Percentiles rank a stretch among this genome's conserved stretches.
These are phyloP conservation scores for Chloris gayana DNA, from an alignment of 176 grass and related monocot species.

Conservation along the genomic window DNA sequence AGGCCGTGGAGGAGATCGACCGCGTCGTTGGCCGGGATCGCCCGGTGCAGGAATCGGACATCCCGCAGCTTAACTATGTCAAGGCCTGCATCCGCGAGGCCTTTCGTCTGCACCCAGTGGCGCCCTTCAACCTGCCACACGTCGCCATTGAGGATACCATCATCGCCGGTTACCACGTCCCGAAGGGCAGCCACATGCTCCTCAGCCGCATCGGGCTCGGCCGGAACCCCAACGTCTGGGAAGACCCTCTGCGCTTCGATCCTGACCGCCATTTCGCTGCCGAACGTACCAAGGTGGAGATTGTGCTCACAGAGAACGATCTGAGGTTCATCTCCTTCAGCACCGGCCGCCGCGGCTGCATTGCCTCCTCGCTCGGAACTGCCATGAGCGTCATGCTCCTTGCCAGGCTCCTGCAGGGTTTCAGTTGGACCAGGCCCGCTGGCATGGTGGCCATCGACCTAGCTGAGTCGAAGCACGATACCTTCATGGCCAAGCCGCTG, in stretches of 20 bases:
- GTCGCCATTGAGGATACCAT: no score
- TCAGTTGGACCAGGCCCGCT: conserved; percentile 26
- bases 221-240: conserved; percentile 42
- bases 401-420: conserved; percentile 40
- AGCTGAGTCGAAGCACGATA: conserved; percentile 8
- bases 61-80: conserved; percentile 27
- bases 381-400: conserved; percentile 37
- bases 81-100: conserved; percentile 44
- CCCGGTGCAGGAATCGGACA: conserved; percentile 31
- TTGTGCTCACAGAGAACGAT: conserved; percentile 32
- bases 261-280: conserved; percentile 30
- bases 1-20: conserved; percentile 43
- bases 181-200: conserved; percentile 42
- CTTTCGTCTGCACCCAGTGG: conserved; percentile 40
- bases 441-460: conserved; percentile 24
- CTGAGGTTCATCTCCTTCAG: conserved; percentile 43
- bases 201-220: conserved; percentile 38
- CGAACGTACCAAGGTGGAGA: background rate
- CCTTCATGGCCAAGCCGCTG: conserved; percentile 14
- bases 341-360: conserved; percentile 33
- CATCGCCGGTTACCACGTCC: conserved; percentile 35
- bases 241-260: conserved; percentile 28
- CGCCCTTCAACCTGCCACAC: conserved; percentile 36
- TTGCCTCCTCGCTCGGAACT: conserved; percentile 1
- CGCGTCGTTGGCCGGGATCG: conserved; percentile 30